A percentile compares a stretch with the other conserved stretches of the same genome.
Conservation (phyloP, 805 yeast species). For the Myxozyma monticola region DNA sequence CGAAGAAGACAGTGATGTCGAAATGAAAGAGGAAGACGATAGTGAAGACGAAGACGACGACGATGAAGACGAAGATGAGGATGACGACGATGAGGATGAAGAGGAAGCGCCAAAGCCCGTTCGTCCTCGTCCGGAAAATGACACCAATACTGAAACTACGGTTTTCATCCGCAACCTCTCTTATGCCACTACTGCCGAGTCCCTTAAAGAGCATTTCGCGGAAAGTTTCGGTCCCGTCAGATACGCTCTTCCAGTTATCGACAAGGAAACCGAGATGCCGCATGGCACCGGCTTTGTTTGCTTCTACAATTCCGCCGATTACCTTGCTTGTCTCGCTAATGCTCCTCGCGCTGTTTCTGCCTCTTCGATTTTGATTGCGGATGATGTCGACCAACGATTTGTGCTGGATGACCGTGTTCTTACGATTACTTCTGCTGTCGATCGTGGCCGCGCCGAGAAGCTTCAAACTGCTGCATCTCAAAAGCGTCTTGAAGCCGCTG, state of each 20-base stretch:
- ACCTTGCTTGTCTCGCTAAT: constrained; percentile 63
- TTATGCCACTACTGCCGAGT: constrained; percentile 84
- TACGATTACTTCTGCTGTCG: constrained; percentile 81
- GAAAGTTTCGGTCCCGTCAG: constrained; percentile 79
- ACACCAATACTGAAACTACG: constrained; percentile 48
- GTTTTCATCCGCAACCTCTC: constrained; percentile 91
- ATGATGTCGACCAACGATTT: constrained; percentile 73
- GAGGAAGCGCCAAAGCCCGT: constrained; percentile 9
- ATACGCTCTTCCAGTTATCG: constrained; percentile 92
- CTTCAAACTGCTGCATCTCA: constrained; percentile 72
- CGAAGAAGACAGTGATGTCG: constrained; percentile 33
- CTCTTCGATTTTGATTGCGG: constrained; percentile 67
- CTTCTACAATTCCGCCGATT: constrained; percentile 62
- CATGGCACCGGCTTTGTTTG: constrained; percentile 96
- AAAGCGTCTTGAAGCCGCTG: constrained; percentile 72
- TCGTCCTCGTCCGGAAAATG: not conserved
- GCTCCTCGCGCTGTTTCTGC: constrained; percentile 76
- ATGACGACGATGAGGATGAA: constrained; percentile 26
- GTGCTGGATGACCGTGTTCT: constrained; percentile 91
- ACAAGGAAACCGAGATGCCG: constrained; percentile 79
- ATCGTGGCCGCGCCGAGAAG: constrained; percentile 74
- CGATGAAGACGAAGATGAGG: constrained; percentile 23
- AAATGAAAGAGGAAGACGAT: constrained; percentile 23
- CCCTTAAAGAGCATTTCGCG: constrained; percentile 70
- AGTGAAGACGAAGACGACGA: constrained; percentile 30